Evolutionary conservation across 225 moss, liverwort and hornwort species (phyloP), one percentile per base, ranked within the genome.

Genomic region (Physcomitrellopsis africana): DNA sequence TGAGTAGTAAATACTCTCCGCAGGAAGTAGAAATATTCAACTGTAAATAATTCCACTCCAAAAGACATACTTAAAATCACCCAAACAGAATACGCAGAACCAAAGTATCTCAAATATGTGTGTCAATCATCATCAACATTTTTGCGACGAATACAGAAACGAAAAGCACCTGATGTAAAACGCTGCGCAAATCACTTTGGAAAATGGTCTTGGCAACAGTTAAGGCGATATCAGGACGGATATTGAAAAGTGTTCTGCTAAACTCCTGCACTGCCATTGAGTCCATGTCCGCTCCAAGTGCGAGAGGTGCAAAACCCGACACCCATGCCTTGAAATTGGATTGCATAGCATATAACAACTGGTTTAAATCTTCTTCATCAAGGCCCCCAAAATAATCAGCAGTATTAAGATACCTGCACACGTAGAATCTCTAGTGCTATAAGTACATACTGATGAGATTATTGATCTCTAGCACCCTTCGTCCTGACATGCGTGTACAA

Each of bases 281-380:
- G 10, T 93, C 87, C 41, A 91, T 93, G 84, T 87, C 88, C 11
- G 84, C 88, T 29, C 86, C 88, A 13, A 92, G 77, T 22, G 89
- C 90, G 7, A 86, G 80, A 57, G 87, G 90, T 56, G 94, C 87
- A 72, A 90, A 94, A 27, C 87, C 89, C 14, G 86, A 83, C 44
- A 86, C 82, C 83, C 92, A 91, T 37, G 89, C 92, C 81, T 86
- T 83, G 68, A 92, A 88, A 56, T 94, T 85, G 45, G 75, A 80
- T 69, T 91, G 83, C 89, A 86, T 88, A 48, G 87, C 87, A 65
- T 79, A 64, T 74, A 90, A 89, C 14, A 88, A 79, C 75, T 87
- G 89, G 65, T 85, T 87, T 5, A 89, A 58, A 76, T 88, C 92
- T 43, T 84, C 85, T 32, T 86, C 77, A 47, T 92, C 90, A 63